A percentile compares a stretch with the other conserved stretches of the same genome.
Conservation (phyloP, 202 grass and related monocot genomes). For the Saccharum hybrid region DNA sequence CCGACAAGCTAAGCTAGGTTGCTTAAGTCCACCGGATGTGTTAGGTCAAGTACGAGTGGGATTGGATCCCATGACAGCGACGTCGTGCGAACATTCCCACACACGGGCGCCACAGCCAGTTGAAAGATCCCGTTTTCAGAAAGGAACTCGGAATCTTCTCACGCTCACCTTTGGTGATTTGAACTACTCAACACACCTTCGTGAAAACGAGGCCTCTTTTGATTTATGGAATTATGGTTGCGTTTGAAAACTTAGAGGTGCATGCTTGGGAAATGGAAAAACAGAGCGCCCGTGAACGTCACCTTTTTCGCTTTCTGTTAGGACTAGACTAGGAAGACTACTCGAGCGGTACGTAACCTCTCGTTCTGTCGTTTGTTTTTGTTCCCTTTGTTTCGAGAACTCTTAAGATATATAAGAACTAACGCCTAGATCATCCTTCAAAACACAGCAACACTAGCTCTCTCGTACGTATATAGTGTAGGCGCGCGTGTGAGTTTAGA, state of each 20-base stretch:
- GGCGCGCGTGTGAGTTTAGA: no score
- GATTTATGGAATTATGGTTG: background rate
- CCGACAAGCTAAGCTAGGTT: background rate
- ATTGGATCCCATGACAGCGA: no score
- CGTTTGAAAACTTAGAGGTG: background rate
- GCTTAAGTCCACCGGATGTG: conserved; percentile 36
- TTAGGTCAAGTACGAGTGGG: conserved; percentile 40
- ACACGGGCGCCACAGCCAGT: background rate
- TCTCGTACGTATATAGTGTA: background rate
- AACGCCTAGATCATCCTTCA: background rate
- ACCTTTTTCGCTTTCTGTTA: conserved; percentile 12
- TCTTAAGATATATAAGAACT: background rate
- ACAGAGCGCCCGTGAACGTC: background rate
- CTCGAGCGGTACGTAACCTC: background rate
- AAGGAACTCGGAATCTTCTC: conserved; percentile 43
- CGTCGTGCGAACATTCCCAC: conserved; percentile 19
- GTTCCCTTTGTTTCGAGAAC: background rate
- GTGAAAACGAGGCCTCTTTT: conserved; percentile 7
- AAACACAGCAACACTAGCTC: background rate
- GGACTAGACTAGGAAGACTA: background rate
- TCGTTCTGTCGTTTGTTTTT: background rate
- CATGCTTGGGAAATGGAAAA: background rate
- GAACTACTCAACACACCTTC: conserved; percentile 15
- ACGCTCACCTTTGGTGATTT: conserved; percentile 30
- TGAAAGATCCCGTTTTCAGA: conserved; percentile 32